Evolutionary conservation across 1,139 yeast genomes (phyloP).

Genomic region (Candida dubliniensis): DNA sequence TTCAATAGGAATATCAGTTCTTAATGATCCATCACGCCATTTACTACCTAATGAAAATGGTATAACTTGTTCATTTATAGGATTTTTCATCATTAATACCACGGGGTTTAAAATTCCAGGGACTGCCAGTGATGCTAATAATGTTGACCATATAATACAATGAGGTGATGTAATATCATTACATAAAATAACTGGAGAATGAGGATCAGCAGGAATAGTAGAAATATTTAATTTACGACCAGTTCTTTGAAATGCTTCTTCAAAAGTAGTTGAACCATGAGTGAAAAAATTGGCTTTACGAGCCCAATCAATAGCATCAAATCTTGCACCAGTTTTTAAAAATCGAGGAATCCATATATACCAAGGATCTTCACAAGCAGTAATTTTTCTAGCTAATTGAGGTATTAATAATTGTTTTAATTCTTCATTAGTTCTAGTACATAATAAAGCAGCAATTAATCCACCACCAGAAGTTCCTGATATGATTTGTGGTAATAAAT

Average conservation of each 20-base stretch:
- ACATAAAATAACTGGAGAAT: constrained; percentile 77
- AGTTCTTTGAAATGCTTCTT: constrained; percentile 66
- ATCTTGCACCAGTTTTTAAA: constrained; percentile 76
- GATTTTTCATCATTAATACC: constrained; percentile 70
- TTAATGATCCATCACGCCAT: constrained; percentile 73
- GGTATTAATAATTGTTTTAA: constrained; percentile 58
- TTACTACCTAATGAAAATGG: constrained; percentile 76
- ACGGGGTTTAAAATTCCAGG: constrained; percentile 86
- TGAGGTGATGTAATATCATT: constrained; percentile 77
- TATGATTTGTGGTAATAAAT: constrained; percentile 64
- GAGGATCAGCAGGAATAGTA: constrained; percentile 81
- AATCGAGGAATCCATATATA: constrained; percentile 62
- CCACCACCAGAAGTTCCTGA: constrained; percentile 88
- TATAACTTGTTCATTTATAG: constrained; percentile 40
- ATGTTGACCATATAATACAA: constrained; percentile 79
- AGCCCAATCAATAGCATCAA: constrained; percentile 78
- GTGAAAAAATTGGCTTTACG: constrained; percentile 68
- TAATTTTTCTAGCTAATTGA: constrained; percentile 60
- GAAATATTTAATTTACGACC: constrained; percentile 72
- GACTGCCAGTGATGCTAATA: constrained; percentile 78
- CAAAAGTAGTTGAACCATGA: constrained; percentile 68
- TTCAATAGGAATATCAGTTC: constrained; percentile 72
- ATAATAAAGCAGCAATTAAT: constrained; percentile 70
- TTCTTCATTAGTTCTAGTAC: constrained; percentile 72
- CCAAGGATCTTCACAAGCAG: constrained; percentile 71